phyloP scores from a whole-genome alignment of 345 rosid species.

The Populus alba region DNA sequence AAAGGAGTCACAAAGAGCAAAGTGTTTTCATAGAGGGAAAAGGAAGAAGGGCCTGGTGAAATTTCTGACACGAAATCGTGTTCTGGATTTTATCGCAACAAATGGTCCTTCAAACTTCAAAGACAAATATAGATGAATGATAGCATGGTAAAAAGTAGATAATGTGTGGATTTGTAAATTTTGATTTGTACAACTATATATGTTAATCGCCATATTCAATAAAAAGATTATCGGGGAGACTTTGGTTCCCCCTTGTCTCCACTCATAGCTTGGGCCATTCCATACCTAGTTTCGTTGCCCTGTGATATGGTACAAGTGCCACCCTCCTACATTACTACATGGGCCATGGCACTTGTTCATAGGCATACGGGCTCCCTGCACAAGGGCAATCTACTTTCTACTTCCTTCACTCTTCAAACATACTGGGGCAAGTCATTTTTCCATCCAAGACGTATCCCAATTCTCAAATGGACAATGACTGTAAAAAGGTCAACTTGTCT shows the following conservation, averaged over 20 bases:
- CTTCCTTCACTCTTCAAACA: too few relatives aligned
- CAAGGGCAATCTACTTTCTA: background rate
- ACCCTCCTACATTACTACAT: background rate
- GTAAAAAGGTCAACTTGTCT: background rate
- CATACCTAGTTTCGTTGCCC: background rate
- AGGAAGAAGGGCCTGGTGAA: background rate
- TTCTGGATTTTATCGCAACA: too few relatives aligned
- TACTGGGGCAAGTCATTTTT: too few relatives aligned
- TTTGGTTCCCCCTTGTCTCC: background rate
- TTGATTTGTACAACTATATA: background rate
- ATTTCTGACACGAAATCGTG: too few relatives aligned
- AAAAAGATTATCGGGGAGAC: too few relatives aligned
- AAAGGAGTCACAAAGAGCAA: background rate
- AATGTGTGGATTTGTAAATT: background rate
- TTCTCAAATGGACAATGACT: background rate
- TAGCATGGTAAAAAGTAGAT: background rate
- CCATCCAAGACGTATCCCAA: background rate
- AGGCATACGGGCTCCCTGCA: background rate
- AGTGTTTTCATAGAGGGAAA: conserved; percentile 1
- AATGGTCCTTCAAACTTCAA: background rate
- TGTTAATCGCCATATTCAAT: too few relatives aligned
- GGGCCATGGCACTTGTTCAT: background rate
- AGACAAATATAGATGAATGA: too few relatives aligned
- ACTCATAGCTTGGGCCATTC: background rate
- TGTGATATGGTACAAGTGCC: background rate